phyloP scores from a whole-genome alignment of 1,284 basidiomycete species.

The Fomitopsis pinicola region DNA sequence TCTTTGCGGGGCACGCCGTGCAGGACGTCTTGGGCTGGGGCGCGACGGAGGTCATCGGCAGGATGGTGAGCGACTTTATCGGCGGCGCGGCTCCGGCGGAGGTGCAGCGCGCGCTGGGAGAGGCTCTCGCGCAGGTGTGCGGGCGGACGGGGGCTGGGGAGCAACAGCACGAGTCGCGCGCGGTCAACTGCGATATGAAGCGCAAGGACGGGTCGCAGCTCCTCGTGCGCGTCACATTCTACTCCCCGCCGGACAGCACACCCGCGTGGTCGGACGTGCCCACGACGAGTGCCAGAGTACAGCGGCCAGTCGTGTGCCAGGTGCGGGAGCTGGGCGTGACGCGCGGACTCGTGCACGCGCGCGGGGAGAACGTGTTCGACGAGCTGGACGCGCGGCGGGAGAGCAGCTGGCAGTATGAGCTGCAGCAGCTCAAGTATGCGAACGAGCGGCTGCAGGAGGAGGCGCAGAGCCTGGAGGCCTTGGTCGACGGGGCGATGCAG shows the following conservation, averaged over 20 bases:
- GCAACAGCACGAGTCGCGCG: constrained; percentile 21
- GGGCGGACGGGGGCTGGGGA: constrained; percentile 11
- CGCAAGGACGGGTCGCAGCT: constrained; percentile 31
- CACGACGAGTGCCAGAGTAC: background rate
- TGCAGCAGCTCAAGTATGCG: constrained; percentile 77
- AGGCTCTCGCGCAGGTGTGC: constrained; percentile 18
- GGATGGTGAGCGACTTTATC: constrained; percentile 52
- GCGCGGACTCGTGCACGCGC: constrained; percentile 24
- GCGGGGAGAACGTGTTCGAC: constrained; percentile 57
- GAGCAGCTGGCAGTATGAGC: constrained; percentile 89
- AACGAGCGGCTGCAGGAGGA: constrained; percentile 75
- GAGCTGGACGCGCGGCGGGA: constrained; percentile 64
- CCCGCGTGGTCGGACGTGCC: background rate
- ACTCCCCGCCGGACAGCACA: constrained; percentile 20
- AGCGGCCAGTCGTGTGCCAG: constrained; percentile 19
- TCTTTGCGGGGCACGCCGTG: constrained; percentile 47
- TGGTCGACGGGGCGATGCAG: constrained; percentile 8
- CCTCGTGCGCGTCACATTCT: constrained; percentile 35
- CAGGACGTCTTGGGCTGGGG: constrained; percentile 62
- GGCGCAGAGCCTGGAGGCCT: constrained; percentile 48
- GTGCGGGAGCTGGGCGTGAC: constrained; percentile 22
- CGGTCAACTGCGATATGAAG: constrained; percentile 28
- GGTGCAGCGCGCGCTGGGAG: constrained; percentile 17
- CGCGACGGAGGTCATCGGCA: constrained; percentile 66
- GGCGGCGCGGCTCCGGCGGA: constrained; percentile 19